Percentiles rank a stretch among this genome's conserved stretches.
Conservation (phyloP, 139 green algal genomes). For the Tetraselmis striata region DNA sequence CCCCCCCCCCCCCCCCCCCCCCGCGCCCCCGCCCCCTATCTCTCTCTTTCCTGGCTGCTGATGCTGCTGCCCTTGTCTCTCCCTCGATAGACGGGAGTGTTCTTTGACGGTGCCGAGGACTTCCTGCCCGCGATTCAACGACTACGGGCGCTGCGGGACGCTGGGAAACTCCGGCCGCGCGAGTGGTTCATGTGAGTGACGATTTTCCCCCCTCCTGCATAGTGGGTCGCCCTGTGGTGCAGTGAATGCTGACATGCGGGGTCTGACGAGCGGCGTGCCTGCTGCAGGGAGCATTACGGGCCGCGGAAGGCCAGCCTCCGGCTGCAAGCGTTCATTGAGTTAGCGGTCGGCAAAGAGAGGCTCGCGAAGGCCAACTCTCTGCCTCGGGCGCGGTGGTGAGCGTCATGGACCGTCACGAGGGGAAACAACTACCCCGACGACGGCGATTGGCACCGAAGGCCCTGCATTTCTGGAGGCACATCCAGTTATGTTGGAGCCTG, state of each 20-base stretch:
- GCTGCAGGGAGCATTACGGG: constrained; percentile 16
- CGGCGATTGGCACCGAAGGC: no score
- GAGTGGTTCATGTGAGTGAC: neutral
- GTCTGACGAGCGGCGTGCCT: neutral
- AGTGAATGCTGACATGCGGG: neutral
- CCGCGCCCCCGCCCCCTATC: no score
- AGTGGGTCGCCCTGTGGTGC: neutral
- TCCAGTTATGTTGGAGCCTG: no score
- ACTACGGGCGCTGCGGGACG: neutral
- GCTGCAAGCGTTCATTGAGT: constrained; percentile 20
- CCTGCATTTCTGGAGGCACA: no score
- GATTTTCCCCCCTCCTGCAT: neutral
- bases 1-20: no score
- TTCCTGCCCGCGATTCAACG: neutral
- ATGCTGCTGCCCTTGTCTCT: no score
- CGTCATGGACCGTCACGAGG: no score
- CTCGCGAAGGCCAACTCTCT: neutral
- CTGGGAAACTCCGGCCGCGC: neutral
- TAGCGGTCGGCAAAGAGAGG: constrained; percentile 10
- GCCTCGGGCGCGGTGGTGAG: neutral
- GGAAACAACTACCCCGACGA: no score
- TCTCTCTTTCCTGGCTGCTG: no score
- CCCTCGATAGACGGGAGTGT: constrained; percentile 4
- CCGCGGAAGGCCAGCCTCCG: neutral
- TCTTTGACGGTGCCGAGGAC: constrained; percentile 1